These are phyloP conservation scores for Cyclanthera cordifolia DNA, from an alignment of 306 rosid species.

Conservation along the genomic window DNA sequence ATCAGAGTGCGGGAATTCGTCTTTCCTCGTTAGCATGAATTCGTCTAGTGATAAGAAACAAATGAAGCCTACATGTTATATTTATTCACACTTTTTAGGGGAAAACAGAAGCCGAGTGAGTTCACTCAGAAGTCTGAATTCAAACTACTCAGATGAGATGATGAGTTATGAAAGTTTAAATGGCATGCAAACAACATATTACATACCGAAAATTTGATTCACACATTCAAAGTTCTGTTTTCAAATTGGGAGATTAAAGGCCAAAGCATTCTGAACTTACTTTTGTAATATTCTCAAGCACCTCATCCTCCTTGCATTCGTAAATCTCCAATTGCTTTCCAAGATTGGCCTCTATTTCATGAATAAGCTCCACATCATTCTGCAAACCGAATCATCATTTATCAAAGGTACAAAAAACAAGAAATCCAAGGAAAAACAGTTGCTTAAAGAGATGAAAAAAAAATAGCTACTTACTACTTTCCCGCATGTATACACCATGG, in stretches of 20 bases:
- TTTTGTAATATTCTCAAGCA: slow-evolving; percentile 44
- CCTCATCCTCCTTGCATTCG: slow-evolving; percentile 69
- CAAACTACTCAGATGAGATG: not conserved
- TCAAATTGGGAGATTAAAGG: not conserved
- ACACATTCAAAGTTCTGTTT: no score
- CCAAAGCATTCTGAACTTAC: slow-evolving; percentile 22
- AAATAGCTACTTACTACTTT: not conserved
- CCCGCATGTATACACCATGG: not conserved
- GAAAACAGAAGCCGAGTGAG: not conserved
- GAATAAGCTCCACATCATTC: slow-evolving; percentile 63
- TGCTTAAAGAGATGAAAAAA: not conserved
- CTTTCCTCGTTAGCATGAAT: not conserved
- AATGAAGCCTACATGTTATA: not conserved
- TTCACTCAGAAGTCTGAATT: not conserved
- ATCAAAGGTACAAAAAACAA: not conserved
- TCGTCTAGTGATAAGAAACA: not conserved
- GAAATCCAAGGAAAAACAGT: not conserved
- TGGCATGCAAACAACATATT: not conserved
- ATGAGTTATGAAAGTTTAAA: not conserved
- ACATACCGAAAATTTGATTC: not conserved
- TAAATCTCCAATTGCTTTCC: slow-evolving; percentile 50
- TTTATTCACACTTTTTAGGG: not conserved
- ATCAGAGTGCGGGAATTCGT: not conserved
- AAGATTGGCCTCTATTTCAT: slow-evolving; percentile 50
- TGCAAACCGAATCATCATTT: slow-evolving; percentile 21